phyloP scores from a whole-genome alignment of 2,329 filamentous ascomycete species.

The Zasmidium angulare region DNA sequence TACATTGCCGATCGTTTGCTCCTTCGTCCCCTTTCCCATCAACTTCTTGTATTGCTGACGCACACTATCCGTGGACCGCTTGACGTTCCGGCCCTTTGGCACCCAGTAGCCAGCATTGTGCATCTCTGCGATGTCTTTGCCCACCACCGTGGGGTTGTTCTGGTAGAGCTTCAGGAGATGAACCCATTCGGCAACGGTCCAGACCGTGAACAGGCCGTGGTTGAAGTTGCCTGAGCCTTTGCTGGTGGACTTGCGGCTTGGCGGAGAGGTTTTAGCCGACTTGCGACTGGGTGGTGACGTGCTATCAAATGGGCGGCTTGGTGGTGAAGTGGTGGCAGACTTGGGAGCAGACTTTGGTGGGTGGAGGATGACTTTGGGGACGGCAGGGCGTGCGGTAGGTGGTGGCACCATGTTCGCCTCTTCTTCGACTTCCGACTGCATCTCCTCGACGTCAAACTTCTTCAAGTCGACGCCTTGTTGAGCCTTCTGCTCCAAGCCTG shows the following conservation, averaged over 20 bases:
- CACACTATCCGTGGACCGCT: neutral
- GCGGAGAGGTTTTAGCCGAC: too few species aligned
- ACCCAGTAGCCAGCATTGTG: neutral
- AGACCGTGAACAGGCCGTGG: neutral
- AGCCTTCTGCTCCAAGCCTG: neutral
- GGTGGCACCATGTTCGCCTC: neutral
- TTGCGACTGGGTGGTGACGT: too few species aligned
- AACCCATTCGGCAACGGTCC: neutral
- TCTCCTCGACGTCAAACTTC: neutral
- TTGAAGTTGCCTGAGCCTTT: neutral
- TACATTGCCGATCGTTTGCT: neutral
- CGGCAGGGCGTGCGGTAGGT: neutral
- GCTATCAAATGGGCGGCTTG: too few species aligned
- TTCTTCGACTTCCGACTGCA: neutral
- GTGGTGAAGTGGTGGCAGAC: neutral
- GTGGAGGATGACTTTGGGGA: neutral
- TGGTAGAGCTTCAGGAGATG: slow-evolving; percentile 1
- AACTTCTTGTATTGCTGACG: slow-evolving; percentile 1
- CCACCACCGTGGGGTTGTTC: neutral
- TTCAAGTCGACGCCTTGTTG: neutral
- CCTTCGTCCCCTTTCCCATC: neutral
- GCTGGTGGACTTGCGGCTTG: neutral
- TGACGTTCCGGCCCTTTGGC: neutral
- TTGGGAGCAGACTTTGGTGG: neutral
- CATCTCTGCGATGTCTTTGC: neutral